Percentiles rank a stretch among this genome's conserved stretches.
Conservation (phyloP, 2,329 filamentous ascomycete species). For the Escovopsis sp. region DNA sequence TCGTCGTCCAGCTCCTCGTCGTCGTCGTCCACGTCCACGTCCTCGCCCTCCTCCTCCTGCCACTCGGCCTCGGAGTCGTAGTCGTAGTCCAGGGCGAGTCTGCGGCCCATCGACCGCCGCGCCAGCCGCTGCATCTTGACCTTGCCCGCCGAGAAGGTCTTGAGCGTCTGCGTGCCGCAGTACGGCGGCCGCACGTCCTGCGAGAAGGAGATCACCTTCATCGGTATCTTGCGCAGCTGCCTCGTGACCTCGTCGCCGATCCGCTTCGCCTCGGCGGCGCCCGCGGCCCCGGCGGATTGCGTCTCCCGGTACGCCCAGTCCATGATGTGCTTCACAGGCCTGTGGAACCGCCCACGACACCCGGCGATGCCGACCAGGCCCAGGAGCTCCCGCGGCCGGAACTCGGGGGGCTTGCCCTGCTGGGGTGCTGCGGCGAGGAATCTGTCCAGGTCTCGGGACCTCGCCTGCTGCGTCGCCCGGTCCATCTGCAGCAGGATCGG, state of each 20-base stretch:
- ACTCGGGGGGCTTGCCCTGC: constrained; percentile 21
- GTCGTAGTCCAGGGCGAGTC: constrained; percentile 59
- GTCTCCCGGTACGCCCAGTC: constrained; percentile 34
- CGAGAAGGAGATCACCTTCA: constrained; percentile 47
- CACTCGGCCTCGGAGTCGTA: constrained; percentile 80
- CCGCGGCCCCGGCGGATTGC: constrained; percentile 20
- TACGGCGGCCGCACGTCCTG: constrained; percentile 57
- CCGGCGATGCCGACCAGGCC: constrained; percentile 23
- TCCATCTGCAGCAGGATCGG: constrained; percentile 42
- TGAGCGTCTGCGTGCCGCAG: constrained; percentile 54
- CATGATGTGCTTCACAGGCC: constrained; percentile 47
- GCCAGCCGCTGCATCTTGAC: constrained; percentile 35
- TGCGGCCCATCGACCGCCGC: constrained; percentile 35
- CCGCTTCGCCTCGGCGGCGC: constrained; percentile 21
- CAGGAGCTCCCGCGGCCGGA: constrained; percentile 31
- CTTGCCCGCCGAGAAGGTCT: constrained; percentile 28
- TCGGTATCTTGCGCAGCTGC: constrained; percentile 37
- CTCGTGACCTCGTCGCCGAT: constrained; percentile 18
- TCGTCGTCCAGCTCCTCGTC: constrained; percentile 58
- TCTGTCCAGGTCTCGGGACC: constrained; percentile 36
- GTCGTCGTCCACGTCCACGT: constrained; percentile 50
- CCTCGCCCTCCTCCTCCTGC: constrained; percentile 60
- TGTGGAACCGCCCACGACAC: constrained; percentile 31
- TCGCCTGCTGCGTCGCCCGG: constrained; percentile 34
- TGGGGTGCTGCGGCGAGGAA: constrained; percentile 24